Percentiles rank a stretch among this genome's conserved stretches.
Evolutionary conservation across 495 filamentous ascomycete genomes (phyloP).

Genomic region (Penicillium mononematosum): DNA sequence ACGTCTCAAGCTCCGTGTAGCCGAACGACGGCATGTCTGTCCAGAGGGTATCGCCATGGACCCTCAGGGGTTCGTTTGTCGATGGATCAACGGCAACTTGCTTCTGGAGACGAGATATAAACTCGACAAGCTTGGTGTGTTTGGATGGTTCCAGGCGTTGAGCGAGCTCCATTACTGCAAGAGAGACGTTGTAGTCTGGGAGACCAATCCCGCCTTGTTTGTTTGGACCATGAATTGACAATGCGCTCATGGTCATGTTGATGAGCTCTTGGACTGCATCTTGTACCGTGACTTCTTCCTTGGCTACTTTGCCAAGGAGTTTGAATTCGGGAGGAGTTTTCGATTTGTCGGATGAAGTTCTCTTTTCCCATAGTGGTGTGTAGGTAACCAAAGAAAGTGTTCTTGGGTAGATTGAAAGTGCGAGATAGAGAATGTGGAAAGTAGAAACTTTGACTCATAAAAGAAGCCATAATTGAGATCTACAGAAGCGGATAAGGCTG

Average conservation of each 20-base stretch:
- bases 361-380: background rate
- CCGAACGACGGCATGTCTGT: conserved; percentile 9
- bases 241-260: conserved; percentile 8
- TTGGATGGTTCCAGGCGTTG: conserved; percentile 12
- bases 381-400: conserved; percentile 1
- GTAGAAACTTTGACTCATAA: background rate
- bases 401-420: background rate
- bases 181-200: conserved; percentile 14
- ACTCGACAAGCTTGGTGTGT: conserved; percentile 8
- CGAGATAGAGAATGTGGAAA: background rate
- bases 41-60: conserved; percentile 7
- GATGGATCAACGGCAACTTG: conserved; percentile 5
- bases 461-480: background rate
- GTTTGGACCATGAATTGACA: conserved; percentile 6
- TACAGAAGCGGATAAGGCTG: background rate
- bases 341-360: conserved; percentile 12
- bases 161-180: conserved; percentile 11
- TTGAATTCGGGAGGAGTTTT: conserved; percentile 10
- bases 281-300: conserved; percentile 5
- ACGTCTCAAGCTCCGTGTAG: conserved; percentile 3
- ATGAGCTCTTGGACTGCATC: conserved; percentile 7
- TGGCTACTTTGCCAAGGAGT: conserved; percentile 6
- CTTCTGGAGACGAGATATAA: conserved; percentile 9
- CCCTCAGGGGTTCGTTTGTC: conserved; percentile 3
- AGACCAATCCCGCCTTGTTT: conserved; percentile 3